A percentile compares a stretch with the other conserved stretches of the same genome.
phyloP scores from a whole-genome alignment of 257 asterid genomes.

The Lantana camara region DNA sequence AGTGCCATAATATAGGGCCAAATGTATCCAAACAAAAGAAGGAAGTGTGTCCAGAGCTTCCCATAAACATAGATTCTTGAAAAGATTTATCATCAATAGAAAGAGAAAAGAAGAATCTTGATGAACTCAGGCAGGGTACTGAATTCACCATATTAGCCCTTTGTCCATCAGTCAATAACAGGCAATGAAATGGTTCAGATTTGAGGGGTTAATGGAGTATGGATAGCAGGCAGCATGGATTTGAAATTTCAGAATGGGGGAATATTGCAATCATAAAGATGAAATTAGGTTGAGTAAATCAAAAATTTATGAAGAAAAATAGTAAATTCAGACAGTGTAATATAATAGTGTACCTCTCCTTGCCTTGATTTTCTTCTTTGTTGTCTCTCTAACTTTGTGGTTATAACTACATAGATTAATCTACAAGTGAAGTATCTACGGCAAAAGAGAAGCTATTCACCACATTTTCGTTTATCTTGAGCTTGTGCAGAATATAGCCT shows the following conservation, averaged over 20 bases:
- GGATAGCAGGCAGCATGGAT: no score
- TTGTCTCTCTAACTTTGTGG: not conserved
- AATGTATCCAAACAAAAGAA: not conserved
- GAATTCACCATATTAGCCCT: no score
- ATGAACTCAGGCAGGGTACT: no score
- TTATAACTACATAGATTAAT: slow-evolving; percentile 14
- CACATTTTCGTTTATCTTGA: slow-evolving; percentile 7
- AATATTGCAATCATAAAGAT: not conserved
- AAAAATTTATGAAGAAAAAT: not conserved
- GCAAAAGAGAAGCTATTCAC: slow-evolving; percentile 16
- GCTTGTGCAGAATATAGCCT: not conserved
- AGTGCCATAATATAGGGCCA: no score
- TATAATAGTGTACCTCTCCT: not conserved
- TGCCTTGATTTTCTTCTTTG: not conserved
- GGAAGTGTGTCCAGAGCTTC: not conserved
- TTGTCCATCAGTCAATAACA: no score
- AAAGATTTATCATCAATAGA: no score
- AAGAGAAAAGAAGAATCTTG: no score
- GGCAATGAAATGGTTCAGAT: no score
- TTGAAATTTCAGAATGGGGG: no score
- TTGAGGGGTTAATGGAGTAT: no score
- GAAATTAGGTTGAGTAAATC: not conserved
- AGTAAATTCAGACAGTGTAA: not conserved
- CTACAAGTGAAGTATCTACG: slow-evolving; percentile 17
- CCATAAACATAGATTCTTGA: no score